Evolutionary conservation across 2,329 filamentous ascomycete genomes (phyloP).

Genomic region (Fusarium lateritium): DNA sequence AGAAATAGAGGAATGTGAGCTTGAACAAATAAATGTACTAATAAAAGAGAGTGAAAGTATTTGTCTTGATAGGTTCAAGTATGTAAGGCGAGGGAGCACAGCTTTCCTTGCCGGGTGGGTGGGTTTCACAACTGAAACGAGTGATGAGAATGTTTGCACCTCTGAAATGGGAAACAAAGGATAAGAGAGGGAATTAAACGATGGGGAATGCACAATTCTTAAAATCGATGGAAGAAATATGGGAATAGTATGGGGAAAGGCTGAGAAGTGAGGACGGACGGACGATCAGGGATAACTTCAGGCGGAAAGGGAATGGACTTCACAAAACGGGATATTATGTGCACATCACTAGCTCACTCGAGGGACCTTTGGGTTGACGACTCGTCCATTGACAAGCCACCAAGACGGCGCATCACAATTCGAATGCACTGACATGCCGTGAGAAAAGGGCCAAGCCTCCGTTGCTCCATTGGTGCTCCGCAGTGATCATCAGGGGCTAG

Average conservation of each 20-base stretch:
- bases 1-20: slow-evolving; percentile 5
- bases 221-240: slow-evolving; percentile 14
- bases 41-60: slow-evolving; percentile 27
- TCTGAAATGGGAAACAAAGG: slow-evolving; percentile 10
- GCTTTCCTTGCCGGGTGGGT: slow-evolving; percentile 39
- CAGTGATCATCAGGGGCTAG: slow-evolving; percentile 42
- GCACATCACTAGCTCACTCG: slow-evolving; percentile 38
- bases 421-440: slow-evolving; percentile 23
- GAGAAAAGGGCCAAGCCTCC: slow-evolving; percentile 20
- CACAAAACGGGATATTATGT: slow-evolving; percentile 39
- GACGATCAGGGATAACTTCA: slow-evolving; percentile 35
- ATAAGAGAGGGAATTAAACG: slow-evolving; percentile 29
- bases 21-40: slow-evolving; percentile 6
- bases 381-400: slow-evolving; percentile 15
- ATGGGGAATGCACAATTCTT: slow-evolving; percentile 36
- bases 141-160: slow-evolving; percentile 37
- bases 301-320: slow-evolving; percentile 23
- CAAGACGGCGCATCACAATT: slow-evolving; percentile 41
- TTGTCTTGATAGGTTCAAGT: slow-evolving; percentile 20
- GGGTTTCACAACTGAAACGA: slow-evolving; percentile 46
- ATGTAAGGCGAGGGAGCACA: slow-evolving; percentile 45
- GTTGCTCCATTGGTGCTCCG: slow-evolving; percentile 25
- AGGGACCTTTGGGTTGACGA: slow-evolving; percentile 7
- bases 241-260: slow-evolving; percentile 24
- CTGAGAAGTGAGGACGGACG: slow-evolving; percentile 19